phyloP scores from a whole-genome alignment of 2,329 filamentous ascomycete species.

The Aspergillus floridensis region DNA sequence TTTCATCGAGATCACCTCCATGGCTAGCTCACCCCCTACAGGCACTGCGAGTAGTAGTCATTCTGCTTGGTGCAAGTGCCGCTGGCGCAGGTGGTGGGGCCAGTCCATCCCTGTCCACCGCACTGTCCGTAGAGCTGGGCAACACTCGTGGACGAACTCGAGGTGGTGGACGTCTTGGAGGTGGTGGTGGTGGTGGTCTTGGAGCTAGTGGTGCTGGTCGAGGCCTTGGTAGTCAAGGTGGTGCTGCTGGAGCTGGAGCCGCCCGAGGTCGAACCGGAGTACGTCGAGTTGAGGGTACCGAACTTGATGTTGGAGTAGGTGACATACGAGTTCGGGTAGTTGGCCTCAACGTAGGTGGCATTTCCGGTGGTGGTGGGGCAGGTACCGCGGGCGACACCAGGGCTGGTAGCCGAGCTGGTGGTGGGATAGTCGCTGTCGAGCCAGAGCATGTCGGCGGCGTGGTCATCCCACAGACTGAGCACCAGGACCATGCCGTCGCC shows the following conservation, averaged over 20 bases:
- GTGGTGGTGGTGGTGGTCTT: constrained; percentile 8
- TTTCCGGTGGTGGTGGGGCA: constrained; percentile 54
- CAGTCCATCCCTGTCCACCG: constrained; percentile 36
- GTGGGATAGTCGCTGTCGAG: constrained; percentile 66
- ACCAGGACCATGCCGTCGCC: constrained; percentile 62
- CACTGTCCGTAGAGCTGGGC: constrained; percentile 31
- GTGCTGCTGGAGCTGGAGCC: constrained; percentile 1
- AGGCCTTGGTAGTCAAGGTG: constrained; percentile 4
- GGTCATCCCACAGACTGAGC: constrained; percentile 63
- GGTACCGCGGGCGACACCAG: constrained; percentile 54
- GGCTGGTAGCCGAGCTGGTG: constrained; percentile 38
- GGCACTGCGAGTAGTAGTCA: constrained; percentile 41
- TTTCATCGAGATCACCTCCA: background rate
- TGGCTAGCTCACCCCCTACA: constrained; percentile 17
- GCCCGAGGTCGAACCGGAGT: constrained; percentile 9
- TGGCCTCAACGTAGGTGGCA: constrained; percentile 50
- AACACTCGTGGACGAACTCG: constrained; percentile 13
- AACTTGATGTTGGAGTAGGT: constrained; percentile 61
- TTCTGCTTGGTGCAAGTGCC: constrained; percentile 34
- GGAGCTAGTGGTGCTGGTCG: constrained; percentile 11
- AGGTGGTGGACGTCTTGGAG: constrained; percentile 4
- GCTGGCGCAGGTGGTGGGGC: constrained; percentile 33
- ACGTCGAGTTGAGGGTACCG: constrained; percentile 38
- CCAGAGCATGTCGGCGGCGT: constrained; percentile 70
- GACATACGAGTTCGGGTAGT: constrained; percentile 51